A percentile compares a stretch with the other conserved stretches of the same genome.
Evolutionary conservation across 345 rosid species (phyloP).

Genomic region (Rhodamnia rubescens): DNA sequence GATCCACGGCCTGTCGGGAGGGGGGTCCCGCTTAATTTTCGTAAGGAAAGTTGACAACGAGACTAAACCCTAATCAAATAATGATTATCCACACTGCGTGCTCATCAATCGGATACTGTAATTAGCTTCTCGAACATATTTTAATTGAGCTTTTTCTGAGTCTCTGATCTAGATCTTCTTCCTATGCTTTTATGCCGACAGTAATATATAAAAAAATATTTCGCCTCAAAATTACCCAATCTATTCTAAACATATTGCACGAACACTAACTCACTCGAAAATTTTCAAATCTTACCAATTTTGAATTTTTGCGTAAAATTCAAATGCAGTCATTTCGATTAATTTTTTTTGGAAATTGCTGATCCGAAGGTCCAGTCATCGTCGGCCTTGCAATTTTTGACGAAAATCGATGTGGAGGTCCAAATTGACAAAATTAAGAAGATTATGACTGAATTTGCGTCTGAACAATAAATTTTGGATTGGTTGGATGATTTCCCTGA

Average conservation of each 20-base stretch:
- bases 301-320: not conserved
- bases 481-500: not conserved
- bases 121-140: not conserved
- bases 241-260: not conserved
- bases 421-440: not conserved
- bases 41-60: no score
- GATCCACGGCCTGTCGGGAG: not conserved
- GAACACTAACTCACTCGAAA: not conserved
- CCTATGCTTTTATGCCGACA: not conserved
- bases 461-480: not conserved
- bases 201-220: not conserved
- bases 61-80: no score
- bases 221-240: not conserved
- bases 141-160: not conserved
- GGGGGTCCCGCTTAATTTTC: not conserved
- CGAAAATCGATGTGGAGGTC: no score
- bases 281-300: not conserved
- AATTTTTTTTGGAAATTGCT: no score
- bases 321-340: not conserved
- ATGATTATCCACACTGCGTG: no score
- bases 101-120: no score
- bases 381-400: no score
- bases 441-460: accelerated
- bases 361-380: no score
- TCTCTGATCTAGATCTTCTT: not conserved